Percentiles rank a stretch among this genome's conserved stretches.
Evolutionary conservation across 2,329 filamentous ascomycete species (phyloP).

Genomic region (Blastomyces silverae): DNA sequence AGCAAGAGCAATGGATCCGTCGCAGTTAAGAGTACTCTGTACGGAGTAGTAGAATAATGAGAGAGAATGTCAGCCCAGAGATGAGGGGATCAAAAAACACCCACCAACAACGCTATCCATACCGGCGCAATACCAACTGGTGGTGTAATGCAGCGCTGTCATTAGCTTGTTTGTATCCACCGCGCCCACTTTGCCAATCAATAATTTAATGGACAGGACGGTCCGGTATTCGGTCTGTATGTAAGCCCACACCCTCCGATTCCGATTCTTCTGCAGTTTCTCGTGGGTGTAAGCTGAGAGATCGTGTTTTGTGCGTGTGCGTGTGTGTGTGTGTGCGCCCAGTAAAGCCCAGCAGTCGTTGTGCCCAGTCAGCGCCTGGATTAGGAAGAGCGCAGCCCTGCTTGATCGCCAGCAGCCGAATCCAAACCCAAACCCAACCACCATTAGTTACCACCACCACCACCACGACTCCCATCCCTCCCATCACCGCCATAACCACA

Average conservation of each 20-base stretch:
- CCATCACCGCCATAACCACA: not conserved
- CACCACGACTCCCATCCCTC: not conserved
- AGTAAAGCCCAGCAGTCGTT: not conserved
- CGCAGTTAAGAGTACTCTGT: not conserved
- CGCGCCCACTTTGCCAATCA: not conserved
- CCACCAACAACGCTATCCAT: not conserved
- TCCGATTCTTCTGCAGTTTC: constrained; percentile 4
- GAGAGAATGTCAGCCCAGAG: not conserved
- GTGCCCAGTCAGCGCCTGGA: constrained; percentile 1
- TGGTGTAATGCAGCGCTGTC: not conserved
- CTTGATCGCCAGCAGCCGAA: constrained; percentile 1
- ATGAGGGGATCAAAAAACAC: not conserved
- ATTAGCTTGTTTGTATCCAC: not conserved
- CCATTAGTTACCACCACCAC: not conserved
- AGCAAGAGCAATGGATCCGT: not conserved
- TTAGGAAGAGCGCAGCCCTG: constrained; percentile 1
- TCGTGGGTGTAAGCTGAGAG: not conserved
- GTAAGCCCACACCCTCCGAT: not conserved
- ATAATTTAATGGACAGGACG: too few relatives aligned
- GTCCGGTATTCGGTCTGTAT: not conserved
- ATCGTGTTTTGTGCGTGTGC: not conserved
- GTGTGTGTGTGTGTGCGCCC: not conserved
- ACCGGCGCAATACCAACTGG: constrained; percentile 3
- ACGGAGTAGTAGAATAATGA: too few relatives aligned
- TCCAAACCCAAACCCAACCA: not conserved